Percentiles rank a stretch among this genome's conserved stretches.
Evolutionary conservation across 164 flowering plant genomes (phyloP).

Genomic region (Berberis vulgaris): DNA sequence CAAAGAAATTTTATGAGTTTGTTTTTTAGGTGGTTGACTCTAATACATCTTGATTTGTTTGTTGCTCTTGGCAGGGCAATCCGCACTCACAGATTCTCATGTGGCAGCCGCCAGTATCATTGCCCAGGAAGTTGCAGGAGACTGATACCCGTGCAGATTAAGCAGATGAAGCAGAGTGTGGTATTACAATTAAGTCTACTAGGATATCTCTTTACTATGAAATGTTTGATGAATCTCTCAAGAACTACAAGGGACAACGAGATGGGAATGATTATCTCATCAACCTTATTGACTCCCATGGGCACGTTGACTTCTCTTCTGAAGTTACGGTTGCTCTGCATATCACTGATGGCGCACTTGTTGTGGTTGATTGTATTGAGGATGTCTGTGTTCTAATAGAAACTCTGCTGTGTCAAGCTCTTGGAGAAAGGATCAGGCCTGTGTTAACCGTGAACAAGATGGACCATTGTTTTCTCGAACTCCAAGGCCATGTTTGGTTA

Average conservation of each 20-base stretch:
- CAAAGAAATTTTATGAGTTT: too few relatives aligned
- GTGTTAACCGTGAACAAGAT: constrained; percentile 20
- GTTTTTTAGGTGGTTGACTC: too few relatives aligned
- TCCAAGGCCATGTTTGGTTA: constrained; percentile 17
- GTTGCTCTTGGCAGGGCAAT: constrained; percentile 39
- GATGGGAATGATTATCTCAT: constrained; percentile 8
- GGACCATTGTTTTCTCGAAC: constrained; percentile 21
- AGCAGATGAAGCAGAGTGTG: constrained; percentile 31
- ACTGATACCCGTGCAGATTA: constrained; percentile 29
- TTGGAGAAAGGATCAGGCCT: constrained; percentile 14
- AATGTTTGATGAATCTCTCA: constrained; percentile 8
- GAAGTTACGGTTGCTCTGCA: constrained; percentile 16
- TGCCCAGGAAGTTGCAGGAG: constrained; percentile 54
- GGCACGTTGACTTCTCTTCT: constrained; percentile 9
- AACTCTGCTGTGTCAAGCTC: constrained; percentile 20
- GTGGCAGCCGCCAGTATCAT: constrained; percentile 39
- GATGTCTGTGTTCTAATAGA: constrained; percentile 23
- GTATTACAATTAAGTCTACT: constrained; percentile 19
- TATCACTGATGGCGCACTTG: constrained; percentile 21
- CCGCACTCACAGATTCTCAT: constrained; percentile 53
- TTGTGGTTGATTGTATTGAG: constrained; percentile 23
- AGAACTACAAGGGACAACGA: constrained; percentile 7
- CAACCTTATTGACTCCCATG: constrained; percentile 6
- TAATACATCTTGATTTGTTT: too few relatives aligned
- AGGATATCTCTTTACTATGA: constrained; percentile 7